Evolutionary conservation across 176 grass and related monocot genomes (phyloP).

Genomic region (Ananas comosus): DNA sequence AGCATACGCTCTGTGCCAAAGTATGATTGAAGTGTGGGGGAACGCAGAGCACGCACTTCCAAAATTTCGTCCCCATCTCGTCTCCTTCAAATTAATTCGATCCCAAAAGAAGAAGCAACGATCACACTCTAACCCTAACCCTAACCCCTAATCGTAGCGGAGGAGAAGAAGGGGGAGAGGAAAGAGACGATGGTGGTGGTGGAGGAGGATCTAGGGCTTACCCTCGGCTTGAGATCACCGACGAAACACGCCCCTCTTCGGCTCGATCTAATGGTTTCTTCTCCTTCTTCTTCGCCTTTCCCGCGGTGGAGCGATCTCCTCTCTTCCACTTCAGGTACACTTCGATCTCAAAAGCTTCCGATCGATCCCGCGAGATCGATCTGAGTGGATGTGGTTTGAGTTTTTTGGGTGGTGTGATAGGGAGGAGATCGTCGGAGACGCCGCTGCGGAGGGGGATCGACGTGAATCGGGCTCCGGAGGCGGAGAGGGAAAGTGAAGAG

Average conservation of each 20-base stretch:
- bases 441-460: slow-evolving; percentile 67
- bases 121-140: too few relatives aligned
- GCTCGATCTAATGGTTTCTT: slow-evolving; percentile 8
- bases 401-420: not conserved
- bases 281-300: slow-evolving; percentile 4
- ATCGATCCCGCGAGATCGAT: too few relatives aligned
- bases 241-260: slow-evolving; percentile 6
- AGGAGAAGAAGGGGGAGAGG: not conserved
- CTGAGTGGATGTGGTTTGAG: not conserved
- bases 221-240: slow-evolving; percentile 41
- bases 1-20: too few relatives aligned
- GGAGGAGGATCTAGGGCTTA: slow-evolving; percentile 47
- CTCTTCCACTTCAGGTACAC: slow-evolving; percentile 13
- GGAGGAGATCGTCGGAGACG: slow-evolving; percentile 29
- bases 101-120: too few relatives aligned
- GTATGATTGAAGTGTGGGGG: too few relatives aligned
- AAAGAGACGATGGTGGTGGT: not conserved
- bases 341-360: slow-evolving; percentile 3
- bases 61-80: too few relatives aligned
- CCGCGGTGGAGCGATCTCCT: slow-evolving; percentile 35
- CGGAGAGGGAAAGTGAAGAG: slow-evolving; percentile 1
- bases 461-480: slow-evolving; percentile 47
- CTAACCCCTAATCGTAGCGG: not conserved
- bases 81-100: too few relatives aligned
- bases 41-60: too few relatives aligned